Evolutionary conservation across 2,329 filamentous ascomycete species (phyloP).

Genomic region (Cordyceps farinosa): DNA sequence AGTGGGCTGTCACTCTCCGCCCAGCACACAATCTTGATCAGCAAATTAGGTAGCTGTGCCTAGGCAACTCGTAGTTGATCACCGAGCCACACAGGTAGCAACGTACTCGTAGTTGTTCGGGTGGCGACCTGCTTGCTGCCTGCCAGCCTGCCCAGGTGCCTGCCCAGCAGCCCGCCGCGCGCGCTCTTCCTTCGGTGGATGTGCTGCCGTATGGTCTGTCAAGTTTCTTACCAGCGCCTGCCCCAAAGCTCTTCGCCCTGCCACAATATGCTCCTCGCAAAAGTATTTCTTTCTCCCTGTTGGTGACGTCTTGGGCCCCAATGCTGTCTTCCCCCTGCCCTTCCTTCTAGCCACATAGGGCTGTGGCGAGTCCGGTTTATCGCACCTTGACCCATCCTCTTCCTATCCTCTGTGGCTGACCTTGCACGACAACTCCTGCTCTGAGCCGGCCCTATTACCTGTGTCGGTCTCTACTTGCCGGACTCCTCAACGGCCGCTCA

Average conservation of each 20-base stretch:
- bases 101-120: neutral
- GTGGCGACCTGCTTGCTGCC: neutral
- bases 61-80: neutral
- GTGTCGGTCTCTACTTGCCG: constrained; percentile 6
- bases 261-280: constrained; percentile 2
- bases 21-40: neutral
- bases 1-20: neutral
- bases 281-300: neutral
- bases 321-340: neutral
- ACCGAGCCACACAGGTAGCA: neutral
- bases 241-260: constrained; percentile 2
- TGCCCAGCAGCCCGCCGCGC: neutral
- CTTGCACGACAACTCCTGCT: constrained; percentile 2
- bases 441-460: neutral
- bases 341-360: constrained; percentile 15
- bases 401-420: constrained; percentile 1
- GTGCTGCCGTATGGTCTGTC: neutral
- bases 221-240: neutral
- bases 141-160: neutral
- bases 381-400: neutral
- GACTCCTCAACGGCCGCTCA: constrained; percentile 2
- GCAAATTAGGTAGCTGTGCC: neutral
- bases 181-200: neutral
- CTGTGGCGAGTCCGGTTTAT: constrained; percentile 12
- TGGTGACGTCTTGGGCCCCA: constrained; percentile 9